Percentiles rank a stretch among this genome's conserved stretches.
These are phyloP conservation scores for Viridothelium virens DNA, from an alignment of 495 filamentous ascomycete genomes.

Conservation along the genomic window DNA sequence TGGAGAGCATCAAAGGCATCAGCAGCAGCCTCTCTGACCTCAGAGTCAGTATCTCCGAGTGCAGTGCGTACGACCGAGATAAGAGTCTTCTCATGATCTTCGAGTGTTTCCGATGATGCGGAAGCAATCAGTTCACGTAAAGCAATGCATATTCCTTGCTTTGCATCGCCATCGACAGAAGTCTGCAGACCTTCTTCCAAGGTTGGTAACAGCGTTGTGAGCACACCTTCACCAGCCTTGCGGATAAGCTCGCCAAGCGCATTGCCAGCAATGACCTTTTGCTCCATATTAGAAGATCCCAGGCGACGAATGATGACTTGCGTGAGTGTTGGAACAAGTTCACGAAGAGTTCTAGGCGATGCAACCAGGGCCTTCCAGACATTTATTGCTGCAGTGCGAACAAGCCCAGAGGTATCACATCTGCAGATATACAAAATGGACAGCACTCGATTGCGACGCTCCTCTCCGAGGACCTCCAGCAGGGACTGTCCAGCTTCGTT, in stretches of 20 bases:
- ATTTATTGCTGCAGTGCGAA: conserved; percentile 79
- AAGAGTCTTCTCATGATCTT: conserved; percentile 89
- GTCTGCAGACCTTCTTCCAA: conserved; percentile 86
- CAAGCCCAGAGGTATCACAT: conserved; percentile 88
- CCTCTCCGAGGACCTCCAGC: conserved; percentile 86
- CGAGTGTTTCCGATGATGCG: conserved; percentile 79
- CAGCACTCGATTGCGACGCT: conserved; percentile 88
- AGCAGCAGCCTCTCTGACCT: conserved; percentile 90
- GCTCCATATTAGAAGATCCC: conserved; percentile 93
- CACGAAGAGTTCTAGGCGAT: conserved; percentile 84
- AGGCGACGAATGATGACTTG: conserved; percentile 91
- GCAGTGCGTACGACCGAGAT: conserved; percentile 92
- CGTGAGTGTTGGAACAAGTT: conserved; percentile 86
- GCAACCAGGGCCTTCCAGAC: conserved; percentile 98
- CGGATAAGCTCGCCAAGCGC: conserved; percentile 92
- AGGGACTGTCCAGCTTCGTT: conserved; percentile 83
- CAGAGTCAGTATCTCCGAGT: conserved; percentile 77
- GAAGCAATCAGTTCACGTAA: conserved; percentile 86
- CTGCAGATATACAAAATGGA: conserved; percentile 95
- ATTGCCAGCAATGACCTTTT: conserved; percentile 96
- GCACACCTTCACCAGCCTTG: conserved; percentile 88
- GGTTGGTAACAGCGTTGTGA: conserved; percentile 79
- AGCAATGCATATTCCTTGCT: conserved; percentile 95
- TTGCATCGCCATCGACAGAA: conserved; percentile 84
- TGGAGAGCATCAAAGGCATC: conserved; percentile 95